Evolutionary conservation across 148 eudicot species (phyloP).

Genomic region (Vaccinium corymbosum): DNA sequence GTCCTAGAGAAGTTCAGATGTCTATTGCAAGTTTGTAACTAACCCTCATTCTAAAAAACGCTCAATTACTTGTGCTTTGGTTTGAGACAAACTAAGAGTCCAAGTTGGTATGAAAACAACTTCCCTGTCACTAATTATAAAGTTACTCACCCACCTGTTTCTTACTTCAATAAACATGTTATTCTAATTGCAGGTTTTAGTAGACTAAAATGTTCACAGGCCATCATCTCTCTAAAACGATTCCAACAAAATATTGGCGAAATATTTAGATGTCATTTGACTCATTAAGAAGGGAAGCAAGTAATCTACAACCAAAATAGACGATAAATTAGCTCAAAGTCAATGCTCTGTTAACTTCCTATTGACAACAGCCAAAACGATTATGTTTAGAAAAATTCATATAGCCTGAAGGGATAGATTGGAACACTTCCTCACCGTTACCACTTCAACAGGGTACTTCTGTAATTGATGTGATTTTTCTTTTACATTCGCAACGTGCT

Average conservation of each 20-base stretch:
- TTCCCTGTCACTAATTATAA: slow-evolving; percentile 3
- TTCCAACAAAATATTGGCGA: not conserved
- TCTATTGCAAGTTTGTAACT: not conserved
- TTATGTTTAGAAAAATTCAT: not conserved
- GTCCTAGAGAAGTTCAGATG: not conserved
- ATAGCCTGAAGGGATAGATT: slow-evolving; percentile 11
- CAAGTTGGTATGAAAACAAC: not conserved
- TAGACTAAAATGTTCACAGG: not conserved
- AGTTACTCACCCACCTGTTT: not conserved
- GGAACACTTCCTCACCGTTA: slow-evolving; percentile 52
- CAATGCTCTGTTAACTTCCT: not conserved
- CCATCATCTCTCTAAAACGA: not conserved
- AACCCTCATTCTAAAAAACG: not conserved
- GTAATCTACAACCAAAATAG: not conserved
- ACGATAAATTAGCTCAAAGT: not conserved
- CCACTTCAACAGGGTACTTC: slow-evolving; percentile 69
- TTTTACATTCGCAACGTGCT: slow-evolving; percentile 30
- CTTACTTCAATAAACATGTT: not conserved
- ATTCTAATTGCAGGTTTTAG: not conserved
- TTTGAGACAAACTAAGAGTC: not conserved
- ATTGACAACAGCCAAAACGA: not conserved
- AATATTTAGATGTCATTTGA: not conserved
- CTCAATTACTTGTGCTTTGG: not conserved
- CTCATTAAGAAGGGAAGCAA: slow-evolving; percentile 1
- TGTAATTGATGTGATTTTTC: slow-evolving; percentile 30